Evolutionary conservation across 2,329 filamentous ascomycete genomes (phyloP).

Genomic region (Celoporthe dispersa): DNA sequence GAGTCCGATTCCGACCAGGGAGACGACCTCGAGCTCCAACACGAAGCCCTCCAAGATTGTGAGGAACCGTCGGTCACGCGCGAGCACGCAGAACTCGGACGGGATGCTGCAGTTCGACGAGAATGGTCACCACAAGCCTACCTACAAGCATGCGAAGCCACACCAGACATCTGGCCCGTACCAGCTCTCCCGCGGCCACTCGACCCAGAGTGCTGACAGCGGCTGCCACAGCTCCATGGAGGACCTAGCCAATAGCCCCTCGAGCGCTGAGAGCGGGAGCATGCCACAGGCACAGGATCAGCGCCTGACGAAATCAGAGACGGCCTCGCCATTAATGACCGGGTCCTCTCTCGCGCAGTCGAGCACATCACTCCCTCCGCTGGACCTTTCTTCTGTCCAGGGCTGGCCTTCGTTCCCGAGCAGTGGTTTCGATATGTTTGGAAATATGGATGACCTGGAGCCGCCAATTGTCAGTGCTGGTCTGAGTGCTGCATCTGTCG

Average conservation of each 20-base stretch:
- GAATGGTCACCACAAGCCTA: conserved; percentile 67
- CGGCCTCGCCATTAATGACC: conserved; percentile 61
- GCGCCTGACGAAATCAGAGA: conserved; percentile 64
- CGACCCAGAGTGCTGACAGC: conserved; percentile 57
- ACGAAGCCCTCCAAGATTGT: conserved; percentile 46
- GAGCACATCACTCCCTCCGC: conserved; percentile 57
- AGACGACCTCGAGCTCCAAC: conserved; percentile 34
- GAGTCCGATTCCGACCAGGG: conserved; percentile 64
- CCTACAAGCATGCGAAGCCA: conserved; percentile 63
- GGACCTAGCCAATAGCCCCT: conserved; percentile 44
- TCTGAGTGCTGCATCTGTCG: conserved; percentile 58
- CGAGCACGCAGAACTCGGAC: conserved; percentile 67
- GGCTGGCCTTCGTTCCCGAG: conserved; percentile 48
- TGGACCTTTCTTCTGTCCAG: conserved; percentile 62
- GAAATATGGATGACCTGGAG: conserved; percentile 50
- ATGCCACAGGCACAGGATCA: conserved; percentile 46
- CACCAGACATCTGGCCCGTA: conserved; percentile 68
- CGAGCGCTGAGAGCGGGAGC: conserved; percentile 44
- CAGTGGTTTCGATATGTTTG: conserved; percentile 61
- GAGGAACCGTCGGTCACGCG: conserved; percentile 55
- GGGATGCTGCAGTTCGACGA: conserved; percentile 63
- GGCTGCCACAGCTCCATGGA: conserved; percentile 53
- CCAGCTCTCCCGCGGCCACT: conserved; percentile 61
- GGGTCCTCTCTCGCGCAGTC: conserved; percentile 56
- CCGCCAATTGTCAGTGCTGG: conserved; percentile 57